Evolutionary conservation across 495 filamentous ascomycete genomes (phyloP), one percentile per base, ranked within the genome.

Genomic region (Penicillium ucsense): DNA sequence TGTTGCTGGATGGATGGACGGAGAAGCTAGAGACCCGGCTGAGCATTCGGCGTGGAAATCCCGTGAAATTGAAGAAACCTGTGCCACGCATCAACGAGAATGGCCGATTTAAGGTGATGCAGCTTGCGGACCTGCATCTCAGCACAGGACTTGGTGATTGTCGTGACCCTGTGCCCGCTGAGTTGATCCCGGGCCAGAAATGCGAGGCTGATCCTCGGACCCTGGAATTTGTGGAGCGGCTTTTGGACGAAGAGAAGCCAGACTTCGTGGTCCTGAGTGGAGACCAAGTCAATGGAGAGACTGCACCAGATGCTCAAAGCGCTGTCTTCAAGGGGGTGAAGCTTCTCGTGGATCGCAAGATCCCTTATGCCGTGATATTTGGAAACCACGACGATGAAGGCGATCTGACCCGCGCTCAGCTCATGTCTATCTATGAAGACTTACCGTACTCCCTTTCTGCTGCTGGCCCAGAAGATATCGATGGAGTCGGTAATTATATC

Each of bases 331-430:
- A 98, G 66, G 88, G 89, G 50, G 89, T 88, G 11, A 83, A 88
- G 49, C 71, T 91, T 3, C 79, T 98, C 42, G 84, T 91, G 50
- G 79, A 88, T 58, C 88, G 83, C 60, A 85, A 86, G 53, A 85
- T 95, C 37, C 94, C 92, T 0, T 98, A 91, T 56, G 91, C 89
- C 35, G 81, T 84, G 41, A 97, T 98, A 46, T 94, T 96, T 57
- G 92, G 92, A 37, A 98, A 98, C 61, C 92, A 98, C 64, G 92
- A 98, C 61, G 89, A 97, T 61, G 91, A 96, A 72, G 86, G 86
- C 10, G 76, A 88, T 41, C 74, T 95, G 46, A 76, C 80, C 27
- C 84, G 94, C 27, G 66, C 74, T 4, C 79, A 79, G 4, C 81
- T 87, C 51, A 97, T 97, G 91, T 70, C 79, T 5, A 74, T 98